Base-by-base conservation (phyloP, 306 rosid species). In the Quillaja saponaria region DNA sequence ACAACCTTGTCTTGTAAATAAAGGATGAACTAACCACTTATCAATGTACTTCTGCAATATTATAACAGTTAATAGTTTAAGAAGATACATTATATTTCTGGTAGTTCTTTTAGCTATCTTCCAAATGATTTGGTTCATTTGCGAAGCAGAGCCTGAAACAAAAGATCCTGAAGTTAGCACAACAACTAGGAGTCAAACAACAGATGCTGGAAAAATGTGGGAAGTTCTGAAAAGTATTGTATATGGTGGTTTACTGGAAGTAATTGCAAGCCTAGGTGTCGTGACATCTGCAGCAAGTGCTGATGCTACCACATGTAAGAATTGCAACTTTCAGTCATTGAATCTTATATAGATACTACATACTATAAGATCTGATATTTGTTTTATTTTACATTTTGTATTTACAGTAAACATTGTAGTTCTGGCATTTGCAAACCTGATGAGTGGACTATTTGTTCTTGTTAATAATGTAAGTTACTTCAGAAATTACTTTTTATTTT, bases 171-270 rank as follows among this genome's bases (percentile, higher is more conserved):
- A n/a, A n/a, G n/a, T n/a, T n/a, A n/a, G n/a, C n/a, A n/a, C n/a
- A n/a, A n/a, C n/a, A 3, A 42, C 20, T 42, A 10, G 40, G 6
- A 10, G 10, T 37, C 7, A 37, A 5, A 37, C 40, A 37, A 5
- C 40, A 37, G 7, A 37, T 10, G 40, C 65, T 58, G 31, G 13
- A 8, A 58, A 61, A 21, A n/a, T 48, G 25, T 71, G 49, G 72
- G 95, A 91, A 69, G 64, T 91, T 63, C 49, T 85, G 28, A 91
- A 82, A 71, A 76, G 91, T 57, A 28, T 85, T 47, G 91, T 91
- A 11, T 91, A 88, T 19, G 97, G 96, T 44, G 95, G 97, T 71
- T 72, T 88, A 56, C 20, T 59, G 41, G 95, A 91, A 82, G 78
- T 79, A 34, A 71, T 91, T 35, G 75, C 91, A 58, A 91, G 97